These are phyloP conservation scores for Panellus pusillus DNA, from an alignment of 768 basidiomycete species.

Conservation along the genomic window DNA sequence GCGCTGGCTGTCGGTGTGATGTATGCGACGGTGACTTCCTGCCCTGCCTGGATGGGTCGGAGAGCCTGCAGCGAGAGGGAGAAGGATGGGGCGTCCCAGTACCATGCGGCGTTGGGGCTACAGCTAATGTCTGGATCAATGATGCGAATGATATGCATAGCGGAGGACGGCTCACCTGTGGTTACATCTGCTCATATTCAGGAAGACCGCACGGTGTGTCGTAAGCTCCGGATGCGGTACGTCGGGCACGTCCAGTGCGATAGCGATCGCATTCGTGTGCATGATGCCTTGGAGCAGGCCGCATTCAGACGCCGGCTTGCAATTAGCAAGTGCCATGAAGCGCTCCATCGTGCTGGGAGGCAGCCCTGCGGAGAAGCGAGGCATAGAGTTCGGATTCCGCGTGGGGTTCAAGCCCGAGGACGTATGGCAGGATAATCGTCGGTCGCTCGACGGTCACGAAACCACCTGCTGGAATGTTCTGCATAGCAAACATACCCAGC, in stretches of 20 bases:
- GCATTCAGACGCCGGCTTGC: constrained; percentile 8
- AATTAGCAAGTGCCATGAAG: constrained; percentile 31
- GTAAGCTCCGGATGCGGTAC: constrained; percentile 23
- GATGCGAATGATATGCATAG: not conserved
- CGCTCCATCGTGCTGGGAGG: constrained; percentile 25
- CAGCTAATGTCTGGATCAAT: constrained; percentile 28
- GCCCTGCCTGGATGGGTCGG: constrained; percentile 31
- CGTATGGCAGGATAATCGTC: constrained; percentile 37
- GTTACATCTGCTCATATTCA: constrained; percentile 36
- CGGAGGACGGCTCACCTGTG: constrained; percentile 33
- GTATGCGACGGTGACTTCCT: constrained; percentile 41
- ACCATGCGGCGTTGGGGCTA: constrained; percentile 38
- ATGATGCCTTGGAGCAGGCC: constrained; percentile 29
- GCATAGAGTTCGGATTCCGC: constrained; percentile 29
- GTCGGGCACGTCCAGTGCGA: constrained; percentile 30
- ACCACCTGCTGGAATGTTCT: constrained; percentile 21
- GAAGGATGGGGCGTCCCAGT: constrained; percentile 34
- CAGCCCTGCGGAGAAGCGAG: constrained; percentile 28
- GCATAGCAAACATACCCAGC: constrained; percentile 28
- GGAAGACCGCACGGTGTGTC: constrained; percentile 35
- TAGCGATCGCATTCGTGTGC: constrained; percentile 31
- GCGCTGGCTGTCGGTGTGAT: constrained; percentile 22
- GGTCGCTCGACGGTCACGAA: constrained; percentile 36
- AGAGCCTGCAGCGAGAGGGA: constrained; percentile 35
- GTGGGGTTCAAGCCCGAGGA: constrained; percentile 23